phyloP scores from a whole-genome alignment of 495 filamentous ascomycete genomes.

The Xylaria cubensis region DNA sequence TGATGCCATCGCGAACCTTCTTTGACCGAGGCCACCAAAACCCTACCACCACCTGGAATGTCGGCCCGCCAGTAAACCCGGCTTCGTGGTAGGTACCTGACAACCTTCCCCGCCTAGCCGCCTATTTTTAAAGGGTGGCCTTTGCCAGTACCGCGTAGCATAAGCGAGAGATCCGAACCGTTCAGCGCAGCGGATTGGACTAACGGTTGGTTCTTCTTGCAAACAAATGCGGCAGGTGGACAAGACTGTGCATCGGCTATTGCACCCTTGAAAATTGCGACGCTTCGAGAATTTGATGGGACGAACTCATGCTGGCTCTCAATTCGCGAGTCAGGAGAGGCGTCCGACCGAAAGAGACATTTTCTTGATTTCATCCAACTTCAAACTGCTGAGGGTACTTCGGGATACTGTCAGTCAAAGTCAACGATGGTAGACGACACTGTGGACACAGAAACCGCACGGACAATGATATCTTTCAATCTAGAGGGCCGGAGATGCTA shows the following conservation, averaged over 20 bases:
- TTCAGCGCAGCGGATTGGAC: not conserved
- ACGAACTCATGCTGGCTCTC: not conserved
- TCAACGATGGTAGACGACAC: slow-evolving; percentile 6
- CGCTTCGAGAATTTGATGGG: not conserved
- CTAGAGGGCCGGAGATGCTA: slow-evolving; percentile 13
- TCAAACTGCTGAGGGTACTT: slow-evolving; percentile 13
- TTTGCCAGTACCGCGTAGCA: slow-evolving; percentile 16
- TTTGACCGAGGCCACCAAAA: not conserved
- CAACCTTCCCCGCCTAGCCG: slow-evolving; percentile 1
- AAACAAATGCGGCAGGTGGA: not conserved
- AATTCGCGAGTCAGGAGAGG: not conserved
- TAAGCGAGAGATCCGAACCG: slow-evolving; percentile 26
- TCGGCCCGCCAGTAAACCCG: slow-evolving; percentile 19
- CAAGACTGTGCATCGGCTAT: not conserved
- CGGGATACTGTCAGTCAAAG: slow-evolving; percentile 13
- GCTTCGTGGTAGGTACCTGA: slow-evolving; percentile 8
- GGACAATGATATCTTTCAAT: not conserved
- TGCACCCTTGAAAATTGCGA: not conserved
- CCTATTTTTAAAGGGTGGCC: slow-evolving; percentile 2
- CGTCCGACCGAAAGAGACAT: not conserved
- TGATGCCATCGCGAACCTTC: no score
- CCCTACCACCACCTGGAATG: slow-evolving; percentile 10
- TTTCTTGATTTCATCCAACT: not conserved
- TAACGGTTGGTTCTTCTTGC: not conserved
- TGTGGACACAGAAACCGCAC: not conserved